Evolutionary conservation across 768 basidiomycete species (phyloP).

Genomic region (Chalciporus piperatus): DNA sequence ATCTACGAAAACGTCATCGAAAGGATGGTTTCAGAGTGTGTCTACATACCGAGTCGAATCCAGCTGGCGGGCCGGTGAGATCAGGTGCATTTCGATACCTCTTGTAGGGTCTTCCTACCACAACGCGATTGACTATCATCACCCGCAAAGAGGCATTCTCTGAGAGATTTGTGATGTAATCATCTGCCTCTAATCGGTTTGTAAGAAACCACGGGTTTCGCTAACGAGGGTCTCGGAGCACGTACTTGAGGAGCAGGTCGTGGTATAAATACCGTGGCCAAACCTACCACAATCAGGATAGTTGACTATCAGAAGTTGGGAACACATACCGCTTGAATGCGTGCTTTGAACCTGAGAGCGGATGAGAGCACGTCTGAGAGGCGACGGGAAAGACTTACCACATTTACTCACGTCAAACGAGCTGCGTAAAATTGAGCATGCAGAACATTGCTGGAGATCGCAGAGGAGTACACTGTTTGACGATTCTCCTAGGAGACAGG

Average conservation of each 20-base stretch:
- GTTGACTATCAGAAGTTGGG: not conserved
- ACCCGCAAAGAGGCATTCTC: constrained; percentile 44
- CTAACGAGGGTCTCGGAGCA: not conserved
- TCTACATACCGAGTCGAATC: constrained; percentile 55
- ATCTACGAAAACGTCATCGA: constrained; percentile 37
- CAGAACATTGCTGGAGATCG: constrained; percentile 44
- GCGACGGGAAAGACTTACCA: constrained; percentile 37
- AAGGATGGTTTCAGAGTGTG: constrained; percentile 4
- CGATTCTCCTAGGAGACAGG: constrained; percentile 57
- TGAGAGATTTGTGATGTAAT: constrained; percentile 49
- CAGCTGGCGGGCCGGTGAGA: constrained; percentile 50
- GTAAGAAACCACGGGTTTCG: constrained; percentile 1
- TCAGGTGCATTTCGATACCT: constrained; percentile 47
- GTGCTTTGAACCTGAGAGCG: constrained; percentile 47
- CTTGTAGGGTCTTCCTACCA: constrained; percentile 57
- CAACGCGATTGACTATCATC: constrained; percentile 57
- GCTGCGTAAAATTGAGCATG: constrained; percentile 55
- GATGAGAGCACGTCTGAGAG: constrained; percentile 8
- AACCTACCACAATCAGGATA: constrained; percentile 40
- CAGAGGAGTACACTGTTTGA: constrained; percentile 47
- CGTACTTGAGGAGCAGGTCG: constrained; percentile 63
- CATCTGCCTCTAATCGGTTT: constrained; percentile 54
- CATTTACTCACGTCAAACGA: constrained; percentile 62
- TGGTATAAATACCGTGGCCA: constrained; percentile 68
- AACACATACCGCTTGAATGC: constrained; percentile 46